Conservation (phyloP, 306 rosid genomes). For the Lathyrus sativus region DNA sequence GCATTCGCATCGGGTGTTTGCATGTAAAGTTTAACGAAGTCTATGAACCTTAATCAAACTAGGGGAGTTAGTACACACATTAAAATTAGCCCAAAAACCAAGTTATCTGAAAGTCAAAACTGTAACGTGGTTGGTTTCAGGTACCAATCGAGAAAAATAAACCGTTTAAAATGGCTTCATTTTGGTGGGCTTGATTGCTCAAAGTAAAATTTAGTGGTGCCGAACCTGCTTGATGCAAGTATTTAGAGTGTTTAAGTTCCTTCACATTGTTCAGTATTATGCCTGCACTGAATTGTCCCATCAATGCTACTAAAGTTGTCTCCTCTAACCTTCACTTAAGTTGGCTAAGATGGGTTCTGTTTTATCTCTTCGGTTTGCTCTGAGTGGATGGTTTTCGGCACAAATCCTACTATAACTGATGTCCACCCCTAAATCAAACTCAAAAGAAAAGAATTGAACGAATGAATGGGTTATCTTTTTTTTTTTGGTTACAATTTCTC, state of each 20-base stretch:
- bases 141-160: not conserved
- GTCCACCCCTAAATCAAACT: not conserved
- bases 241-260: not conserved
- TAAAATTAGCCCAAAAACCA: not conserved
- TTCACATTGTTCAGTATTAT: not conserved
- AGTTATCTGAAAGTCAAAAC: not conserved
- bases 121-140: not conserved
- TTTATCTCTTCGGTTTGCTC: not conserved
- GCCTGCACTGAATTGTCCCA: not conserved
- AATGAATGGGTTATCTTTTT: too few relatives aligned
- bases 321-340: not conserved
- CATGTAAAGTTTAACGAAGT: constrained; percentile 14
- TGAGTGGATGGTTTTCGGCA: not conserved
- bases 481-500: not conserved
- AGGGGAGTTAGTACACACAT: not conserved
- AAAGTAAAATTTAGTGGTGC: not conserved
- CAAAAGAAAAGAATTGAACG: constrained; percentile 1
- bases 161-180: not conserved
- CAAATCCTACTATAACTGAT: not conserved
- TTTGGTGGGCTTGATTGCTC: not conserved
- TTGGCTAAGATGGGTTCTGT: not conserved
- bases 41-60: not conserved
- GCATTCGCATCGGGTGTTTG: constrained; percentile 2
- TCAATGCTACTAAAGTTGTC: not conserved
- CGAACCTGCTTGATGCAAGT: not conserved